Percentiles rank a stretch among this genome's conserved stretches.
Conservation (phyloP, 2,329 filamentous ascomycete genomes). For the Fusarium miscanthi region DNA sequence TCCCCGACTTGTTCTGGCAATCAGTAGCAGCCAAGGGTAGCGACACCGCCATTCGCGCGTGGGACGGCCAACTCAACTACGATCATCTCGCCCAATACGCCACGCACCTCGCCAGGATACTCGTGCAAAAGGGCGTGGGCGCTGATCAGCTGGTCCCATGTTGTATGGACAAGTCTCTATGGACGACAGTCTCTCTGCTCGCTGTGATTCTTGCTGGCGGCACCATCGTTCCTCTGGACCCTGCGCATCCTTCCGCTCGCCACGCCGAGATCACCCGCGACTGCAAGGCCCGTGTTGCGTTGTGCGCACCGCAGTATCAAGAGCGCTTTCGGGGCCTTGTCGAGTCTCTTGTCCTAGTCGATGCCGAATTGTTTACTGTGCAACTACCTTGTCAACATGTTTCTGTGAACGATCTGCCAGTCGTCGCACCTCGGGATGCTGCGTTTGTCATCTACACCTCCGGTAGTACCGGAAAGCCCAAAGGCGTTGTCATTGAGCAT, state of each 20-base stretch:
- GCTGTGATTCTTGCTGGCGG: conserved; percentile 43
- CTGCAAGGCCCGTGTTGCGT: conserved; percentile 10
- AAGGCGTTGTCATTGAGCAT: conserved; percentile 41
- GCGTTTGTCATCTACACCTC: conserved; percentile 41
- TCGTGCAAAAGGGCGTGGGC: conserved; percentile 9
- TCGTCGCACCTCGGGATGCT: background rate
- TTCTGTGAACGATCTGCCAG: background rate
- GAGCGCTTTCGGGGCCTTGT: conserved; percentile 4
- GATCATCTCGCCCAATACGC: conserved; percentile 11
- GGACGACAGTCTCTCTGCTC: conserved; percentile 41
- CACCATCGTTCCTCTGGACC: conserved; percentile 41
- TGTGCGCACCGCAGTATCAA: conserved; percentile 15
- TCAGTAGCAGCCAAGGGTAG: background rate
- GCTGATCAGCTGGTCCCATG: conserved; percentile 19
- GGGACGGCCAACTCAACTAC: conserved; percentile 38
- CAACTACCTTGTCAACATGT: background rate
- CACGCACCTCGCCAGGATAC: background rate
- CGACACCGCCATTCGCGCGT: conserved; percentile 21
- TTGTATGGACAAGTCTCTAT: conserved; percentile 42
- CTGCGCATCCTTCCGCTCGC: conserved; percentile 24
- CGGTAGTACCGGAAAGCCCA: conserved; percentile 41
- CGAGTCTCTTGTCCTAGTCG: background rate
- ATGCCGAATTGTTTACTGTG: background rate
- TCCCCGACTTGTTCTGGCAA: conserved; percentile 23
- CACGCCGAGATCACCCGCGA: conserved; percentile 18